Base-by-base conservation (phyloP, 139 green algal species). In the Chlorella sp. region DNA sequence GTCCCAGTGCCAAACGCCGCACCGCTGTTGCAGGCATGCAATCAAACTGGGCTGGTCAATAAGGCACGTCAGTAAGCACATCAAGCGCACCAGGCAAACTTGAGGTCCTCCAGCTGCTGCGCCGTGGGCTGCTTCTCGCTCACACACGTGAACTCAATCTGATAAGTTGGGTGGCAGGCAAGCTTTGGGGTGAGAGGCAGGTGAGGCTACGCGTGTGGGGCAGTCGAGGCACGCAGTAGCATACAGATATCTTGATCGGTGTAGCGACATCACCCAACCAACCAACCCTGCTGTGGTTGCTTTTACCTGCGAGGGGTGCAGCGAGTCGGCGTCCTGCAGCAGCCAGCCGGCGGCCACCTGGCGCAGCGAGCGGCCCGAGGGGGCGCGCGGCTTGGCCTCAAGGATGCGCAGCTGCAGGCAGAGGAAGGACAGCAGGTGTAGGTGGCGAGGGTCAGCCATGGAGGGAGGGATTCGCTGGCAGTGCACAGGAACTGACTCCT, bases 1-100 rank as follows among this genome's bases (percentile, higher is more conserved):
- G n/a, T n/a, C n/a, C n/a, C n/a, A n/a, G n/a, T n/a, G n/a, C n/a
- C n/a, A n/a, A n/a, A n/a, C n/a, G n/a, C n/a, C n/a, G n/a, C n/a
- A n/a, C n/a, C n/a, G n/a, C n/a, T n/a, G n/a, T n/a, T n/a, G n/a
- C n/a, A n/a, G n/a, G n/a, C n/a, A n/a, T n/a, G n/a, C n/a, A n/a
- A n/a, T n/a, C 46, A 54, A 54, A 54, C 8, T 8, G 8, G 46
- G 46, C 46, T 8, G 46, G 46, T 11, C 46, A 11, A 11, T 11
- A 54, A 19, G 46, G 46, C 46, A 54, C 8, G 46, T 8, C 46
- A 54, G 46, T 54, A 11, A 43, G 32, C n/a, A n/a, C n/a, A n/a
- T n/a, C n/a, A n/a, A n/a, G 67, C 77, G 13, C 77, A 83, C 77
- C 97, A 99, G 11, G 97, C 97, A 90, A 99, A 99, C 92, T 95